A percentile compares a stretch with the other conserved stretches of the same genome.
Conservation (phyloP, 805 yeast species). For the Kuraishia piskuri region DNA sequence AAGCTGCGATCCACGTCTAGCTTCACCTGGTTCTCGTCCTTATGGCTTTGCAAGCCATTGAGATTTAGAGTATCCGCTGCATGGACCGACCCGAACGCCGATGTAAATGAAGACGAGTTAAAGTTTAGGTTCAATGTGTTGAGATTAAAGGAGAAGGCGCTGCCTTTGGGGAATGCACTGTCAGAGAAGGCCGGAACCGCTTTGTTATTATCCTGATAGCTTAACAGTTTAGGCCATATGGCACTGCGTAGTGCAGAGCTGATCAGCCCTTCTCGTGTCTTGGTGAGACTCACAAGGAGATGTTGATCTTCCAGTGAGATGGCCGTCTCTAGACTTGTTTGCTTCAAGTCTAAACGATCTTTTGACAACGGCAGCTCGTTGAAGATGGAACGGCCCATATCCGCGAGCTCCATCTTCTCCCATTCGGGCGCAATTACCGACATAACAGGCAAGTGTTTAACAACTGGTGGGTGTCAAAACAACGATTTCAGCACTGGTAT, state of each 20-base stretch:
- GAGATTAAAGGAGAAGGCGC: too few relatives aligned
- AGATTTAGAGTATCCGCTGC: conserved; percentile 12
- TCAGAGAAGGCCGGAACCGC: too few relatives aligned
- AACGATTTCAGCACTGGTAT: too few relatives aligned
- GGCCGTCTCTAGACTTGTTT: conserved; percentile 29
- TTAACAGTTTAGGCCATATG: conserved; percentile 45
- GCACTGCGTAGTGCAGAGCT: conserved; percentile 28
- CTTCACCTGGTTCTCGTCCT: conserved; percentile 70
- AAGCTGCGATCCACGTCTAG: conserved; percentile 75
- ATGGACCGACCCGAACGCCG: too few relatives aligned
- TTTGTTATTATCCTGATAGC: conserved; percentile 5
- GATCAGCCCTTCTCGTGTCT: conserved; percentile 40
- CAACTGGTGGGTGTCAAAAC: background rate
- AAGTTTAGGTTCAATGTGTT: too few relatives aligned
- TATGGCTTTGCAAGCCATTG: too few relatives aligned
- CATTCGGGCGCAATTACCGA: conserved; percentile 27
- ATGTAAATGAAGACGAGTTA: too few relatives aligned
- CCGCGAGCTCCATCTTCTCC: conserved; percentile 42
- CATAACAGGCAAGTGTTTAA: background rate
- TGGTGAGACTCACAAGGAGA: conserved; percentile 24
- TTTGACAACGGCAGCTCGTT: conserved; percentile 32
- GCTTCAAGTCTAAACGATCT: conserved; percentile 28
- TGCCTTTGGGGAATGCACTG: too few relatives aligned
- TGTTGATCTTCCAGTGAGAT: conserved; percentile 18
- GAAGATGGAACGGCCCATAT: conserved; percentile 37